A percentile compares a stretch with the other conserved stretches of the same genome.
Conservation (phyloP, 139 green algal genomes). For the Chara braunii region DNA sequence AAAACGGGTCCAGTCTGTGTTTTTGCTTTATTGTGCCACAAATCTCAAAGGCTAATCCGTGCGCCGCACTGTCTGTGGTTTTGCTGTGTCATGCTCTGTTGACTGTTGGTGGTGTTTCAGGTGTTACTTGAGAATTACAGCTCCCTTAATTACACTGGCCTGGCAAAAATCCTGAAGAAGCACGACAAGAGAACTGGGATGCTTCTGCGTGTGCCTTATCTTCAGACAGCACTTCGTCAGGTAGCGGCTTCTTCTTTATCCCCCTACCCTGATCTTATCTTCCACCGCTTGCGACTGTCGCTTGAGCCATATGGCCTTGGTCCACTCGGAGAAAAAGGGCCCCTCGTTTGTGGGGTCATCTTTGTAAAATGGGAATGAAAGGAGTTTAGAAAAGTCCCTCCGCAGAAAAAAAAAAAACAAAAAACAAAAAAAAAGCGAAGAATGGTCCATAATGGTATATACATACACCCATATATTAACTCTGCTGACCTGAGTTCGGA, state of each 20-base stretch:
- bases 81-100: too few relatives aligned
- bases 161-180: slow-evolving; percentile 52
- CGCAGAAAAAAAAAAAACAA: too few relatives aligned
- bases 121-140: slow-evolving; percentile 48
- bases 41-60: too few relatives aligned
- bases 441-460: too few relatives aligned
- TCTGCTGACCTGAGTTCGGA: too few relatives aligned
- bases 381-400: too few relatives aligned
- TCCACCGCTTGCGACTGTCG: background rate
- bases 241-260: slow-evolving; percentile 1
- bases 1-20: too few relatives aligned
- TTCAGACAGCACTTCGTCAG: slow-evolving; percentile 41
- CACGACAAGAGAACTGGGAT: slow-evolving; percentile 45
- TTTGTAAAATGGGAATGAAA: too few relatives aligned
- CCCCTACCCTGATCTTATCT: background rate
- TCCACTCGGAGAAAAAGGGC: background rate
- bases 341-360: background rate
- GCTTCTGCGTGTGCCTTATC: slow-evolving; percentile 29
- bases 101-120: slow-evolving; percentile 6
- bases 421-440: too few relatives aligned
- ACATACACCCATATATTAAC: too few relatives aligned
- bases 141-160: slow-evolving; percentile 39
- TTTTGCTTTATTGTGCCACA: too few relatives aligned
- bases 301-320: background rate
- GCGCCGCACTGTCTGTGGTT: too few relatives aligned